Evolutionary conservation across 192 early-diverging fungal species (phyloP).

Genomic region (Haplosporangium gracile): DNA sequence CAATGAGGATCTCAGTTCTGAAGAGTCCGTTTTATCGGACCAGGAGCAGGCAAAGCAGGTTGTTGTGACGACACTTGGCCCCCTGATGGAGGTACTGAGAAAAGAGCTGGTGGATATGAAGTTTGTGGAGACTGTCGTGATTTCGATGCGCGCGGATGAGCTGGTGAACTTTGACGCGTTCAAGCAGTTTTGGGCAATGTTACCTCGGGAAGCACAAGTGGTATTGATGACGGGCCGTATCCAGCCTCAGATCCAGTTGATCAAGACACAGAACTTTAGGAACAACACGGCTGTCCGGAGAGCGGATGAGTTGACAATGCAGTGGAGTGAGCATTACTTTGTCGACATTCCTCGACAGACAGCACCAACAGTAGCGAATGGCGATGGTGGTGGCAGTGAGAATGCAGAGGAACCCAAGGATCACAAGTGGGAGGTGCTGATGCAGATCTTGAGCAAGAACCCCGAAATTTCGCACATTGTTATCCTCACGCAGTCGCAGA

Average conservation of each 20-base stretch:
- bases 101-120: slow-evolving; percentile 35
- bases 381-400: not conserved
- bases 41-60: slow-evolving; percentile 44
- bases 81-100: slow-evolving; percentile 30
- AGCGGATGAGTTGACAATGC: slow-evolving; percentile 49
- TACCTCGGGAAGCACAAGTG: slow-evolving; percentile 30
- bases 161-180: slow-evolving; percentile 40
- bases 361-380: not conserved
- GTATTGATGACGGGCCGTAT: slow-evolving; percentile 45
- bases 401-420: not conserved
- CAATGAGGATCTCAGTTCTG: slow-evolving; percentile 5
- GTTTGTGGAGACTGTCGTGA: slow-evolving; percentile 30
- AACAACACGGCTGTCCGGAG: slow-evolving; percentile 29
- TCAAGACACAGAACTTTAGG: slow-evolving; percentile 27
- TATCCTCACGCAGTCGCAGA: slow-evolving; percentile 54
- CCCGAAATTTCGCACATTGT: slow-evolving; percentile 44
- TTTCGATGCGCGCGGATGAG: slow-evolving; percentile 46
- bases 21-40: slow-evolving; percentile 11
- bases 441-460: slow-evolving; percentile 36
- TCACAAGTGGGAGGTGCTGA: slow-evolving; percentile 34
- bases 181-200: slow-evolving; percentile 35
- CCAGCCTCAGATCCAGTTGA: slow-evolving; percentile 23
- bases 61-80: slow-evolving; percentile 43
- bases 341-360: slow-evolving; percentile 3
- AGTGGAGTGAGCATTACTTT: slow-evolving; percentile 56